phyloP scores from a whole-genome alignment of 2,329 filamentous ascomycete genomes.

The Ilyonectria destructans region DNA sequence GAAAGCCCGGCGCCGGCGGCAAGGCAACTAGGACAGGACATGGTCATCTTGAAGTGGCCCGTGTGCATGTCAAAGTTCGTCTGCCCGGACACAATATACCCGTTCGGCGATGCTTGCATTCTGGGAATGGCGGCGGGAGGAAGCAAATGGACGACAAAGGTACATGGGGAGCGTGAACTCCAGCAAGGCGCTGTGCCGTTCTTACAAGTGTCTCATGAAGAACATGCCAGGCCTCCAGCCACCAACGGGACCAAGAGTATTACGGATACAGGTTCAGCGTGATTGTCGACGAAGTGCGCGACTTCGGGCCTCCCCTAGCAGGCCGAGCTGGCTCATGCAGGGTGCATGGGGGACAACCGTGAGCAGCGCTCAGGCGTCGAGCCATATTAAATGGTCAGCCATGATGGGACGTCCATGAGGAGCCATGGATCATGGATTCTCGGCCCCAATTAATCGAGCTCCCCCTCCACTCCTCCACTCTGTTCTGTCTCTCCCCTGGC shows the following conservation, averaged over 20 bases:
- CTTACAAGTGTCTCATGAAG: constrained; percentile 38
- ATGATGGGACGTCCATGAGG: constrained; percentile 32
- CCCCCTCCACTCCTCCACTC: constrained; percentile 12
- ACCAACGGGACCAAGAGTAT: constrained; percentile 43
- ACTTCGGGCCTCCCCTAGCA: constrained; percentile 29
- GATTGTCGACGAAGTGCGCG: constrained; percentile 21
- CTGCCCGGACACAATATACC: constrained; percentile 23
- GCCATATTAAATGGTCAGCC: constrained; percentile 41
- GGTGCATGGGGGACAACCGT: constrained; percentile 31
- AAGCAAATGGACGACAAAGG: not conserved
- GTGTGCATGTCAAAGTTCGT: constrained; percentile 33
- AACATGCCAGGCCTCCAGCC: constrained; percentile 33
- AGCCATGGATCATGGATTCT: constrained; percentile 40
- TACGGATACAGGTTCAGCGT: constrained; percentile 34
- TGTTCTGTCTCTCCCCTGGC: constrained; percentile 23
- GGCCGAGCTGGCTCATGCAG: constrained; percentile 34
- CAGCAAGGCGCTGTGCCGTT: constrained; percentile 18
- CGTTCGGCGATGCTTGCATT: constrained; percentile 9
- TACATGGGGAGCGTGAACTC: not conserved
- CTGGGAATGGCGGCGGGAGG: not conserved
- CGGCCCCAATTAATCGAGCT: constrained; percentile 35
- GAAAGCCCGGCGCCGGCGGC: constrained; percentile 37
- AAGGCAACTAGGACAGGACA: constrained; percentile 33
- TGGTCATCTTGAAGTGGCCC: constrained; percentile 36
- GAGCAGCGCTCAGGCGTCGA: constrained; percentile 36